Conservation (phyloP, 2,329 filamentous ascomycete genomes). For the Nemania diffusa region DNA sequence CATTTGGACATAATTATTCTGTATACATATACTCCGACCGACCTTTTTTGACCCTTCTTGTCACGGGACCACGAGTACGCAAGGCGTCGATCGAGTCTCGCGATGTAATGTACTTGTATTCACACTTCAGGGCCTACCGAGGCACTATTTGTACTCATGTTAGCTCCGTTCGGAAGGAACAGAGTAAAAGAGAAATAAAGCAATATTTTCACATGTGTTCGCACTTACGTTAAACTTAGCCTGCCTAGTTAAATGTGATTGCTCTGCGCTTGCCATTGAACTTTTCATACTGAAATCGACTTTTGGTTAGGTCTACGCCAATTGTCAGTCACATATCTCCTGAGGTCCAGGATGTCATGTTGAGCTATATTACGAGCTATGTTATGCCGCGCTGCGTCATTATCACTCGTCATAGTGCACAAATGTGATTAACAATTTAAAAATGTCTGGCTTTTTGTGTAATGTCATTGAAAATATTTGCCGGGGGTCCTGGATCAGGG, state of each 20-base stretch:
- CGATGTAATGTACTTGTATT: constrained; percentile 25
- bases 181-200: background rate
- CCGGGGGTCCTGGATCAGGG: no score
- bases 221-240: background rate
- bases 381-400: no score
- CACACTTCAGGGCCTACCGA: background rate
- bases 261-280: background rate
- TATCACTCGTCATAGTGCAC: no score
- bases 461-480: no score
- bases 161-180: background rate
- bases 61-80: background rate
- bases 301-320: no score
- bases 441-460: no score
- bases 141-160: background rate
- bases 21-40: background rate
- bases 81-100: constrained; percentile 8
- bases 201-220: background rate
- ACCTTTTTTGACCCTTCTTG: background rate
- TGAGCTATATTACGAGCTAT: no score
- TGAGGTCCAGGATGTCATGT: no score
- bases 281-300: no score
- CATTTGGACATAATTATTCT: constrained; percentile 29
- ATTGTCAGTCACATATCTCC: no score
- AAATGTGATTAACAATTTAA: no score
- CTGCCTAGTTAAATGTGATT: background rate